Evolutionary conservation across 371 early-diverging fungal species (phyloP).

Genomic region (Chytridiales sp.): DNA sequence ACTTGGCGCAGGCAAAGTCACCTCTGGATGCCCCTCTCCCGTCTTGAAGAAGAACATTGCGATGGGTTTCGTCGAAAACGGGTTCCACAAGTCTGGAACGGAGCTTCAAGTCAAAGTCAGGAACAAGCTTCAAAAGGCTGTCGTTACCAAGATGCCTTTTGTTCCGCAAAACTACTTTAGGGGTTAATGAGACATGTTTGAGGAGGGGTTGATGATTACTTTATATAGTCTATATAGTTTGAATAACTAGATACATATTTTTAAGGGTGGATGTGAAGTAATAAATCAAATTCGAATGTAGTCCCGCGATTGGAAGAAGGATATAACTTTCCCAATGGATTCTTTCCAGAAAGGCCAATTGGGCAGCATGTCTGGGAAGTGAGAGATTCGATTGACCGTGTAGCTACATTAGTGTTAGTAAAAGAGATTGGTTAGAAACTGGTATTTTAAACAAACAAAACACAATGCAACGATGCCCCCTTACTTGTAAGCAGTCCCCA

Average conservation of each 20-base stretch:
- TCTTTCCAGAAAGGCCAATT: slow-evolving; percentile 23
- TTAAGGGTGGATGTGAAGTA: too few relatives aligned
- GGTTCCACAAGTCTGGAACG: slow-evolving; percentile 85
- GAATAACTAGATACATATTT: too few relatives aligned
- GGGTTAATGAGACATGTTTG: too few relatives aligned
- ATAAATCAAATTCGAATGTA: too few relatives aligned
- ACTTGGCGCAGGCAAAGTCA: slow-evolving; percentile 67
- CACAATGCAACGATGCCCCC: background rate
- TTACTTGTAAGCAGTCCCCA: slow-evolving; percentile 8
- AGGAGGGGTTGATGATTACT: too few relatives aligned
- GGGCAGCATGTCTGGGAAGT: slow-evolving; percentile 26
- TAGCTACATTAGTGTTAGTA: slow-evolving; percentile 17
- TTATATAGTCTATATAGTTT: too few relatives aligned
- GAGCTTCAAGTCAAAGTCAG: slow-evolving; percentile 88
- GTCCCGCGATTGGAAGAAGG: too few relatives aligned
- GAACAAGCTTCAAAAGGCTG: slow-evolving; percentile 74
- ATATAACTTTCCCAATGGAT: too few relatives aligned
- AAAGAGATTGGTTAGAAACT: slow-evolving; percentile 12
- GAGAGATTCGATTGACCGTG: slow-evolving; percentile 10
- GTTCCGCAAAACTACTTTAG: too few relatives aligned
- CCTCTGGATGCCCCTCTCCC: slow-evolving; percentile 93
- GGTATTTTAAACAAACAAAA: background rate
- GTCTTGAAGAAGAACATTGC: slow-evolving; percentile 93
- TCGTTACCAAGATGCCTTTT: slow-evolving; percentile 95
- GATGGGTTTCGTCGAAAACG: slow-evolving; percentile 91